Conservation (phyloP, 768 basidiomycete species). For the Dentipellis sp. region DNA sequence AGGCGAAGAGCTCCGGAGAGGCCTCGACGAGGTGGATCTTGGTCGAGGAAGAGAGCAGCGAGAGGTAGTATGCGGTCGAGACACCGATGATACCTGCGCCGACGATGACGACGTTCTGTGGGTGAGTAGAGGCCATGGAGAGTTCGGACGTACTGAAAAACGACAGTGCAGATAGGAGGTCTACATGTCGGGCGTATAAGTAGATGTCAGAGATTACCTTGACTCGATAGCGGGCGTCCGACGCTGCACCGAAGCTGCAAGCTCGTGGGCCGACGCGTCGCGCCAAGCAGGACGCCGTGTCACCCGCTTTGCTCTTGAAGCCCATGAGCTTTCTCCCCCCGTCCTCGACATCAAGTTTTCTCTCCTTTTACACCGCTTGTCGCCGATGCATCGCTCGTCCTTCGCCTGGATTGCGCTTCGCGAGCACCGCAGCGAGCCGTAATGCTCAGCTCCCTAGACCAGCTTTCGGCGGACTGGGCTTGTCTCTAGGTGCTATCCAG, state of each 20-base stretch:
- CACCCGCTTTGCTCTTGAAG: neutral
- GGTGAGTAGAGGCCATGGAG: neutral
- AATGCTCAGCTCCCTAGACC: slow-evolving; percentile 2
- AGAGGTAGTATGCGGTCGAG: slow-evolving; percentile 33
- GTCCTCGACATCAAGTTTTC: neutral
- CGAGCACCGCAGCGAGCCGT: neutral
- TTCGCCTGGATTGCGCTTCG: neutral
- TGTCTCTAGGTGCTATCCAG: slow-evolving; percentile 37
- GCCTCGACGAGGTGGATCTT: slow-evolving; percentile 35
- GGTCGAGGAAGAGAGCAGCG: slow-evolving; percentile 16
- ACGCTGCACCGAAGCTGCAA: too few species aligned
- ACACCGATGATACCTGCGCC: slow-evolving; percentile 40
- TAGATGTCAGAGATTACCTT: too few species aligned
- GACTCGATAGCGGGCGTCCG: too few species aligned
- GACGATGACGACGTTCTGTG: slow-evolving; percentile 27
- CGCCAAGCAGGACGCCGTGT: neutral
- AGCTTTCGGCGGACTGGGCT: slow-evolving; percentile 44
- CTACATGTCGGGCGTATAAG: neutral
- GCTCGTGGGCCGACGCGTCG: too few species aligned
- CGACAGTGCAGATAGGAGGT: neutral
- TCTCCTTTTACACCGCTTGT: neutral
- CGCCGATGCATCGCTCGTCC: neutral
- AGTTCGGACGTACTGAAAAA: neutral
- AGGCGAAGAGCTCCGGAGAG: slow-evolving; percentile 26
- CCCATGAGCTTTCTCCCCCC: neutral